phyloP scores from a whole-genome alignment of 1,284 basidiomycete species.

The Apiotrichum sp. region DNA sequence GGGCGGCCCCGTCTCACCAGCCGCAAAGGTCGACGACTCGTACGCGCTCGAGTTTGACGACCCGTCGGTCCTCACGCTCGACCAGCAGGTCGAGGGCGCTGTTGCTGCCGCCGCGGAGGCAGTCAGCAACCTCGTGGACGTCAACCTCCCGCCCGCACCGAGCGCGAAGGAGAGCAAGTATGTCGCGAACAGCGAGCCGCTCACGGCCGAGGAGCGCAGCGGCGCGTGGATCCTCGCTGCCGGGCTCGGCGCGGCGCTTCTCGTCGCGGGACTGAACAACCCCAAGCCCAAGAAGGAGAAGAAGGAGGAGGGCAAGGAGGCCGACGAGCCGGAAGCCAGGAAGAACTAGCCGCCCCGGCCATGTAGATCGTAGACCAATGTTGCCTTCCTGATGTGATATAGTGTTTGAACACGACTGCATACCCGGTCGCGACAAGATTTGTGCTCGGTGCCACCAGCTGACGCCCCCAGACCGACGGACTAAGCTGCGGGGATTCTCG shows the following conservation, averaged over 20 bases:
- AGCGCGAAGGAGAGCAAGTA: slow-evolving; percentile 15
- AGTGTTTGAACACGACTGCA: too few species aligned
- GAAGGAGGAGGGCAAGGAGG: background rate
- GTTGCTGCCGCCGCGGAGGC: background rate
- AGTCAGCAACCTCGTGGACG: background rate
- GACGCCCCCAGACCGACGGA: too few species aligned
- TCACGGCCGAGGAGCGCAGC: slow-evolving; percentile 53
- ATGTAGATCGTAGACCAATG: background rate
- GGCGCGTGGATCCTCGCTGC: slow-evolving; percentile 56
- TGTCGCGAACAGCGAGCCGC: slow-evolving; percentile 47
- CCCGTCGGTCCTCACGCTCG: background rate
- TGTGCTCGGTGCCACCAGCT: too few species aligned
- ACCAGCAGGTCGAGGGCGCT: background rate
- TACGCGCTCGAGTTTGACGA: slow-evolving; percentile 3
- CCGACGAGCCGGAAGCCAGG: background rate
- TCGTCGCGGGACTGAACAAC: slow-evolving; percentile 42
- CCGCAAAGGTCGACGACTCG: background rate
- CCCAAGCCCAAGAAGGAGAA: background rate
- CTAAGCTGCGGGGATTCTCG: too few species aligned
- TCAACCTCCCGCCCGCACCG: slow-evolving; percentile 4
- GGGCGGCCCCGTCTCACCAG: slow-evolving; percentile 55
- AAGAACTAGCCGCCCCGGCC: background rate
- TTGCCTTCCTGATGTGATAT: too few species aligned
- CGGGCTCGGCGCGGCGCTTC: slow-evolving; percentile 54
- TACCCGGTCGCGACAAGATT: too few species aligned